Evolutionary conservation across 1,284 basidiomycete species (phyloP).

Genomic region (Cryptococcus sp.): DNA sequence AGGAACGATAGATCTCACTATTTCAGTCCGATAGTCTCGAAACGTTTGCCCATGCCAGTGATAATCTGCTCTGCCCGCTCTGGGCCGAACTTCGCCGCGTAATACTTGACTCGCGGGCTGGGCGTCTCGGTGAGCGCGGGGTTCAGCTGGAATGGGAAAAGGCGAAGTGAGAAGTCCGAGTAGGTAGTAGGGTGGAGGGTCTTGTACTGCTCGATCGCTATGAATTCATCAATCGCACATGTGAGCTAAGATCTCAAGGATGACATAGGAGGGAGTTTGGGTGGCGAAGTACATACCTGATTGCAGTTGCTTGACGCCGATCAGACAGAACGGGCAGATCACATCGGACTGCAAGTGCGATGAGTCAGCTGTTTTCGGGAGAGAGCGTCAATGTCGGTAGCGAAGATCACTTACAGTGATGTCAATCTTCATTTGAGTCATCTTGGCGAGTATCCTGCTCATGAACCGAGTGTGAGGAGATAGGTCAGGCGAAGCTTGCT

Average conservation of each 20-base stretch:
- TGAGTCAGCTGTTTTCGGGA: background rate
- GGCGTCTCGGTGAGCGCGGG: conserved; percentile 37
- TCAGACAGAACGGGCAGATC: conserved; percentile 47
- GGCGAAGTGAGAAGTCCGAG: conserved; percentile 36
- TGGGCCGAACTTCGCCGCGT: conserved; percentile 47
- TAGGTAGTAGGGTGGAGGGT: conserved; percentile 16
- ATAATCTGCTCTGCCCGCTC: conserved; percentile 42
- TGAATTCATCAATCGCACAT: background rate
- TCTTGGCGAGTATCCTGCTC: background rate
- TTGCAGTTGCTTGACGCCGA: conserved; percentile 43
- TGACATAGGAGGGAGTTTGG: background rate
- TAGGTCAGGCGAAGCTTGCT: too few relatives aligned
- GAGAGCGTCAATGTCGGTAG: too few relatives aligned
- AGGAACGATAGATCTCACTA: conserved; percentile 33
- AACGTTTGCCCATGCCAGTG: conserved; percentile 38
- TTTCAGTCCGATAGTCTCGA: conserved; percentile 48
- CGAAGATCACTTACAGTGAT: conserved; percentile 29
- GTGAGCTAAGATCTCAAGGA: background rate
- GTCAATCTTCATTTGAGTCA: conserved; percentile 27
- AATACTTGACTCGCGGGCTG: conserved; percentile 32
- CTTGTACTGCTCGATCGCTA: conserved; percentile 33
- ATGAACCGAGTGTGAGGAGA: background rate
- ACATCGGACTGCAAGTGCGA: conserved; percentile 36
- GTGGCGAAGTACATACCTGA: conserved; percentile 21
- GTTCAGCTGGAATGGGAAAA: conserved; percentile 52